Conservation (phyloP, 768 basidiomycete genomes). For the Lactarius akahatsu region DNA sequence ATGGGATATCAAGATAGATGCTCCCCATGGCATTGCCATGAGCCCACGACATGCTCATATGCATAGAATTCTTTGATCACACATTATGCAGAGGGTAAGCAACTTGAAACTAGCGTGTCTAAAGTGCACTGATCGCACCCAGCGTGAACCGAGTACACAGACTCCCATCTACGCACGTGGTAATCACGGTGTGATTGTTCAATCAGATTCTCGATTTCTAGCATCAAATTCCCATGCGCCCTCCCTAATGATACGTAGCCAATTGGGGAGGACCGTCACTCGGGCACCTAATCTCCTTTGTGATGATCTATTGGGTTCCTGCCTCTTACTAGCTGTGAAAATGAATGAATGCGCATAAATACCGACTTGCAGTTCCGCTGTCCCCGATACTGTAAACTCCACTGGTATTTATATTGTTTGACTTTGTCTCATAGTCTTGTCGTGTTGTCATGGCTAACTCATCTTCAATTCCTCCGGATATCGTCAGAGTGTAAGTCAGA, state of each 20-base stretch:
- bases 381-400: background rate
- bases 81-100: background rate
- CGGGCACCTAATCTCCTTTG: background rate
- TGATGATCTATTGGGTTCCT: background rate
- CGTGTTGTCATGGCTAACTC: background rate
- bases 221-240: background rate
- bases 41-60: too few relatives aligned
- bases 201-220: background rate
- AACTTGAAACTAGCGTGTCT: background rate
- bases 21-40: background rate
- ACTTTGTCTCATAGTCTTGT: background rate
- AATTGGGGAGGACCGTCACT: background rate
- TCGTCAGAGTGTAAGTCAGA: constrained; percentile 6
- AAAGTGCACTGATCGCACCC: background rate
- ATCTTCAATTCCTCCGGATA: background rate
- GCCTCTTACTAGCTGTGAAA: background rate
- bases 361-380: background rate
- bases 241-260: background rate
- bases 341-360: background rate
- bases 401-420: background rate
- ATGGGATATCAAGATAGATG: too few relatives aligned
- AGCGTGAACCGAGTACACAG: background rate
- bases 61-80: background rate
- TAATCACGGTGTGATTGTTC: background rate
- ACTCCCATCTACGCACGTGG: background rate